Conservation (phyloP, 1,139 yeast genomes). For the Blastobotrys petasosporus region DNA sequence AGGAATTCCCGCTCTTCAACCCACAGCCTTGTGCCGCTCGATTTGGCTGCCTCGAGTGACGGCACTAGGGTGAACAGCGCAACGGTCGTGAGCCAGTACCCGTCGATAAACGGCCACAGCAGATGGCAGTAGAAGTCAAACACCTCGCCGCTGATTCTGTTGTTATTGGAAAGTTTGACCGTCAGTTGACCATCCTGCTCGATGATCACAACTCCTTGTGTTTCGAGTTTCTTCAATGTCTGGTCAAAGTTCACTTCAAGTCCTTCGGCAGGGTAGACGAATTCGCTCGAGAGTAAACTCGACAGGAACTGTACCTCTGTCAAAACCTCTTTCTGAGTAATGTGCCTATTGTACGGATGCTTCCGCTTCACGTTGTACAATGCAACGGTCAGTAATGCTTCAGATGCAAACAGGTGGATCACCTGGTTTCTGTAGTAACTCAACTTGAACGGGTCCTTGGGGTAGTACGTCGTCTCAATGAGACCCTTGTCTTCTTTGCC, state of each 20-base stretch:
- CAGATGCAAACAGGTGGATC: constrained; percentile 39
- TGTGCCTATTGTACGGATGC: constrained; percentile 19
- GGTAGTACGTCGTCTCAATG: constrained; percentile 36
- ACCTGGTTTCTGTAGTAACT: constrained; percentile 41
- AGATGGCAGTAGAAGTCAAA: constrained; percentile 40
- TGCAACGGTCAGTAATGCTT: constrained; percentile 37
- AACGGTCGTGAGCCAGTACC: constrained; percentile 40
- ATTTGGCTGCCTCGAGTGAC: background rate
- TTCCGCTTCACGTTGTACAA: constrained; percentile 28
- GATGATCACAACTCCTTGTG: constrained; percentile 29
- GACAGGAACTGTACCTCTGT: constrained; percentile 34
- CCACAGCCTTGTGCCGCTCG: constrained; percentile 20
- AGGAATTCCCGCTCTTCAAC: constrained; percentile 33
- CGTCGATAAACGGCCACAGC: constrained; percentile 42
- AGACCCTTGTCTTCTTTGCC: constrained; percentile 33
- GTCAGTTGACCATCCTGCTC: constrained; percentile 20
- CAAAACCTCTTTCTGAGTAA: constrained; percentile 23
- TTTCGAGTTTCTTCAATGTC: constrained; percentile 29
- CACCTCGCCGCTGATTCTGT: constrained; percentile 32
- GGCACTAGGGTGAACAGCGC: constrained; percentile 35
- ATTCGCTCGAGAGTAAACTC: constrained; percentile 36
- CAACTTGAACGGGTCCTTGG: constrained; percentile 39
- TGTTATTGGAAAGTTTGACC: constrained; percentile 29
- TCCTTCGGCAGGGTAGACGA: constrained; percentile 38
- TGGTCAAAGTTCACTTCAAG: constrained; percentile 32